A percentile compares a stretch with the other conserved stretches of the same genome.
These are phyloP conservation scores for Beauveria caledonica DNA, from an alignment of 2,329 filamentous ascomycete genomes.

Conservation along the genomic window DNA sequence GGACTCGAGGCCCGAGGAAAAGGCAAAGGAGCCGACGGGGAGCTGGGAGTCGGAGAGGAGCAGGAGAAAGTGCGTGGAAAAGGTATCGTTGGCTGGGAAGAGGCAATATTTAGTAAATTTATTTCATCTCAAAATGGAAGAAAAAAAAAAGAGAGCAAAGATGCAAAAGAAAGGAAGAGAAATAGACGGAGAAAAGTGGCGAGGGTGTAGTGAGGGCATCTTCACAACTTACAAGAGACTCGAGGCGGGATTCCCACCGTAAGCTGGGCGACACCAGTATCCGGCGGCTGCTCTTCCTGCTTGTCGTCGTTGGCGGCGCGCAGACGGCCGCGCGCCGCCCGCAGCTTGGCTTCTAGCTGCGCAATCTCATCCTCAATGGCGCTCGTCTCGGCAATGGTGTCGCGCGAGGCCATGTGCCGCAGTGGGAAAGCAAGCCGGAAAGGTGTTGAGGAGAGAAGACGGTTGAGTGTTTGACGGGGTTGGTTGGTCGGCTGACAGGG, in stretches of 20 bases:
- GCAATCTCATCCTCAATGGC: constrained; percentile 47
- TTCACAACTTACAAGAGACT: constrained; percentile 14
- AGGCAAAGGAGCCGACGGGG: constrained; percentile 79
- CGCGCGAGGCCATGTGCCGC: constrained; percentile 14
- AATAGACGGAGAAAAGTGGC: no score
- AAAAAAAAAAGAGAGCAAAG: not conserved
- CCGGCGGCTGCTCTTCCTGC: constrained; percentile 11
- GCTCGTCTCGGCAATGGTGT: constrained; percentile 17
- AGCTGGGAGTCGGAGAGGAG: constrained; percentile 75
- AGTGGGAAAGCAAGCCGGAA: no score
- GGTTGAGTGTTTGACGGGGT: not conserved
- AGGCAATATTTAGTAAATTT: not conserved
- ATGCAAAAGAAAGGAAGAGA: not conserved
- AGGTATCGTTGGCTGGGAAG: constrained; percentile 12
- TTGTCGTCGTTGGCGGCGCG: constrained; percentile 17
- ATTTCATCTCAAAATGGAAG: no score
- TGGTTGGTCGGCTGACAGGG: not conserved
- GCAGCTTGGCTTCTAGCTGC: constrained; percentile 47
- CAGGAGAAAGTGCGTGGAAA: constrained; percentile 55
- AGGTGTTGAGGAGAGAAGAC: not conserved
- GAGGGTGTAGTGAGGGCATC: no score
- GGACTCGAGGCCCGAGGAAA: constrained; percentile 74
- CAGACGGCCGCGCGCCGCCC: constrained; percentile 36
- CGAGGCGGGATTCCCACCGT: constrained; percentile 1
- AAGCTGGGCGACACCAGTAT: not conserved